Evolutionary conservation across 2,329 filamentous ascomycete genomes (phyloP), one percentile per base, ranked within the genome.

Genomic region (Colletotrichum nymphaeae): DNA sequence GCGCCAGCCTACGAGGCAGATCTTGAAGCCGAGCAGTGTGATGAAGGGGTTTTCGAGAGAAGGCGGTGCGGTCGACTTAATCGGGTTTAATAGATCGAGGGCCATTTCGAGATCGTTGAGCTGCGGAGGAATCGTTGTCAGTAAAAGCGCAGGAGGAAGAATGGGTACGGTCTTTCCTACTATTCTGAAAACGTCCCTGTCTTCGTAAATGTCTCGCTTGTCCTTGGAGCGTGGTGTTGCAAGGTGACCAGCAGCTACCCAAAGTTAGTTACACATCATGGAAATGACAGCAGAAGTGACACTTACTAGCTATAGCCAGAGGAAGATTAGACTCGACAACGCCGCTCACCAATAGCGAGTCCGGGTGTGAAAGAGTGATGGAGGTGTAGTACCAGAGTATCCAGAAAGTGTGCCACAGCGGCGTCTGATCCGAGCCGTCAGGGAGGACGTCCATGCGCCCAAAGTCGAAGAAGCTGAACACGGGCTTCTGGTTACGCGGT

Each of bases 361-460:
- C 67, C 6, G 67, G 67, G 14, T 69, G 67, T 0, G 67, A 69
- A 4, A 69, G 9, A 16, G 67, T 69, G 14, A 69, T 69, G n/a
- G 67, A 69, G 1, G 67, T 69, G 28, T 69, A 69, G 5, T 69
- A 69, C 67, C 67, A 69, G 3, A 69, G 16, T 2, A 69, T 65
- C 67, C 67, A 69, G 53, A 69, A 69, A 12, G 59, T 69, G 22
- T 69, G 67, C 67, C 67, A 69, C 11, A 69, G n/a, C 11, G 67
- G 67, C 8, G 67, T 69, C 14, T 69, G 67, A 28, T 69, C 67
- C 5, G 24, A 37, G 1, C 35, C 26, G 8, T 69, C 59, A 1
- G 67, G 35, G 9, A 69, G n/a, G 30, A 32, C 30, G 32, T 69
- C 67, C 52, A 69, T 64, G 28, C 67, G 67, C n/a, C 67, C 60